Conservation (phyloP, 179 eudicot species). For the Silene noctiflora region DNA sequence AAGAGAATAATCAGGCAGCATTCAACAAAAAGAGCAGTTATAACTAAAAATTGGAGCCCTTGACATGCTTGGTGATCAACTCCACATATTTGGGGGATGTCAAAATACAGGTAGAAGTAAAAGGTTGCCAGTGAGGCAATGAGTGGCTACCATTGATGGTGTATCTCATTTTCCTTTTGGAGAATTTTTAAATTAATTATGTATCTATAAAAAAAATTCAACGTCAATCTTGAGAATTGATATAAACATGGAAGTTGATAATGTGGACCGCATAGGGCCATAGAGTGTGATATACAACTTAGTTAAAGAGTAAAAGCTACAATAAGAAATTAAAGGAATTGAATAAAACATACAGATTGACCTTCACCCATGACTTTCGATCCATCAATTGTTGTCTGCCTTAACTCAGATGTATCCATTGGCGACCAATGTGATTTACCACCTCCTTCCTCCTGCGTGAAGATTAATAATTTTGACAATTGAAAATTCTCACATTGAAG, state of each 20-base stretch:
- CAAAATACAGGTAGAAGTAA: neutral
- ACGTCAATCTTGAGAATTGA: neutral
- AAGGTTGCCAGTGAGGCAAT: neutral
- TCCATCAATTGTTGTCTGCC: conserved; percentile 27
- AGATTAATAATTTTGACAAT: neutral
- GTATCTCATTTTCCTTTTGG: neutral
- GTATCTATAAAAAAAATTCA: neutral
- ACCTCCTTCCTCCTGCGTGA: conserved; percentile 34
- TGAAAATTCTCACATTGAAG: neutral
- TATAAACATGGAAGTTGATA: neutral
- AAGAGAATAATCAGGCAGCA: neutral
- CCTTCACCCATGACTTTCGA: conserved; percentile 20
- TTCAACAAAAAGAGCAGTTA: neutral
- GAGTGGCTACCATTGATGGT: neutral
- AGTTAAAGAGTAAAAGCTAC: neutral
- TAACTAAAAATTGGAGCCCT: neutral
- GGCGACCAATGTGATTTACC: conserved; percentile 25
- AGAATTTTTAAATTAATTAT: too few relatives aligned
- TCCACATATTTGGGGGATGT: neutral
- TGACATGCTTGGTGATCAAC: neutral
- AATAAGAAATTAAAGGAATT: neutral
- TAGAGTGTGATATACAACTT: neutral
- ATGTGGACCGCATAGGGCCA: neutral
- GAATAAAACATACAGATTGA: conserved; percentile 14
- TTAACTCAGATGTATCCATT: conserved; percentile 26